phyloP scores from a whole-genome alignment of 2,329 filamentous ascomycete genomes.

The Magnaporthales sp. region DNA sequence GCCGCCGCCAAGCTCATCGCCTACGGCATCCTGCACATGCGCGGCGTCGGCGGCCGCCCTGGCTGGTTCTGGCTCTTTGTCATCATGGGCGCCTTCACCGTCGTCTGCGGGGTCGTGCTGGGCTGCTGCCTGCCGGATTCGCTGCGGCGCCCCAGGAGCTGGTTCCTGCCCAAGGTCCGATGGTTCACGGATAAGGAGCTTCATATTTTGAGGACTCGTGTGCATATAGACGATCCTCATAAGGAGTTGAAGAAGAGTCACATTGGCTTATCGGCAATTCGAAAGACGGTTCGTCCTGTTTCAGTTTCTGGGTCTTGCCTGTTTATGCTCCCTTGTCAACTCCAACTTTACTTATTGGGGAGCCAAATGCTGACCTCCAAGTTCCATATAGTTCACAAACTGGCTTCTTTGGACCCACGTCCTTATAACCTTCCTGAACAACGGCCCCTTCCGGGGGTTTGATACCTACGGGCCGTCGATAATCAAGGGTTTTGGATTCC shows the following conservation, averaged over 20 bases:
- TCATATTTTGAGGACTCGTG: slow-evolving; percentile 31
- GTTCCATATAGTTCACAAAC: slow-evolving; percentile 28
- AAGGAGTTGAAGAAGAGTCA: slow-evolving; percentile 38
- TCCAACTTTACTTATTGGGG: no score
- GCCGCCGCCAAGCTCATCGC: slow-evolving; percentile 32
- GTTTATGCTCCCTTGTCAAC: no score
- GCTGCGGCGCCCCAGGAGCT: slow-evolving; percentile 31
- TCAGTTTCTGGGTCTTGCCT: no score
- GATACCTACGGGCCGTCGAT: slow-evolving; percentile 37
- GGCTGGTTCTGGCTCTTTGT: slow-evolving; percentile 52
- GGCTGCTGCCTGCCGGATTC: slow-evolving; percentile 35
- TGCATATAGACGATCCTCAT: slow-evolving; percentile 32
- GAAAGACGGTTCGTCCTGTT: no score
- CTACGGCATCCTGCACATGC: slow-evolving; percentile 39
- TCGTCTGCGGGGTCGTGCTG: slow-evolving; percentile 30
- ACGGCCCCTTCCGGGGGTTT: slow-evolving; percentile 28
- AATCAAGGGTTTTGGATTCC: slow-evolving; percentile 43
- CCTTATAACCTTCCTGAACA: slow-evolving; percentile 26
- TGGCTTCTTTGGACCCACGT: slow-evolving; percentile 37
- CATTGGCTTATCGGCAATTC: slow-evolving; percentile 23
- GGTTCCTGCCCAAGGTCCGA: slow-evolving; percentile 25
- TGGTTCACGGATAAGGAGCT: slow-evolving; percentile 30
- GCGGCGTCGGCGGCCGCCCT: slow-evolving; percentile 32
- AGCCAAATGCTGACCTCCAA: no score
- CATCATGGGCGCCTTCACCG: slow-evolving; percentile 44